These are phyloP conservation scores for Nothopassalora personata DNA, from an alignment of 2,329 filamentous ascomycete species.

Conservation along the genomic window DNA sequence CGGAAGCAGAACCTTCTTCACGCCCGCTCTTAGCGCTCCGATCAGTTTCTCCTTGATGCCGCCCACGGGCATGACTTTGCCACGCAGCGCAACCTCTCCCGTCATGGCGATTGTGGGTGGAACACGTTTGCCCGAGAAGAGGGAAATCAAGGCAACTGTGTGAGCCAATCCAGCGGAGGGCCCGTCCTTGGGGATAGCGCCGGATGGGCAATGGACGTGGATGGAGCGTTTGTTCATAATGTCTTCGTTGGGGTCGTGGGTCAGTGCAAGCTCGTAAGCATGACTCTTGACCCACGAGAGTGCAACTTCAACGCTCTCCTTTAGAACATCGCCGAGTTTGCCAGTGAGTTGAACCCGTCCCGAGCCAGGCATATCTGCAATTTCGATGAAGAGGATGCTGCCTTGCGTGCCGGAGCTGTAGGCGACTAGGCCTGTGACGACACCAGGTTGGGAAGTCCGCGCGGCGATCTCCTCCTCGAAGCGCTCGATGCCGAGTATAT, in stretches of 20 bases:
- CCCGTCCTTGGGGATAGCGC: conserved; percentile 91
- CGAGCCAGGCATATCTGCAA: conserved; percentile 91
- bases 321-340: conserved; percentile 92
- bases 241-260: conserved; percentile 73
- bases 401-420: conserved; percentile 91
- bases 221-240: conserved; percentile 94
- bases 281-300: conserved; percentile 96
- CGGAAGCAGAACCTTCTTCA: conserved; percentile 88
- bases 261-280: conserved; percentile 82
- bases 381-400: conserved; percentile 96
- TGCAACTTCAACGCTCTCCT: conserved; percentile 94
- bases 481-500: conserved; percentile 85
- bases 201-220: conserved; percentile 92
- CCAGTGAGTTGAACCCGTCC: conserved; percentile 92
- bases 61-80: conserved; percentile 86
- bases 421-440: conserved; percentile 92
- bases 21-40: conserved; percentile 83
- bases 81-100: conserved; percentile 70
- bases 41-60: conserved; percentile 99
- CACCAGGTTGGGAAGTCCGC: conserved; percentile 71
- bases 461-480: conserved; percentile 96
- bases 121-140: conserved; percentile 81
- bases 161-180: conserved; percentile 82
- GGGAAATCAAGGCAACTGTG: conserved; percentile 83
- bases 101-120: conserved; percentile 96